Base-by-base conservation (phyloP, 306 rosid species). In the Citrullus mucosospermus region DNA sequence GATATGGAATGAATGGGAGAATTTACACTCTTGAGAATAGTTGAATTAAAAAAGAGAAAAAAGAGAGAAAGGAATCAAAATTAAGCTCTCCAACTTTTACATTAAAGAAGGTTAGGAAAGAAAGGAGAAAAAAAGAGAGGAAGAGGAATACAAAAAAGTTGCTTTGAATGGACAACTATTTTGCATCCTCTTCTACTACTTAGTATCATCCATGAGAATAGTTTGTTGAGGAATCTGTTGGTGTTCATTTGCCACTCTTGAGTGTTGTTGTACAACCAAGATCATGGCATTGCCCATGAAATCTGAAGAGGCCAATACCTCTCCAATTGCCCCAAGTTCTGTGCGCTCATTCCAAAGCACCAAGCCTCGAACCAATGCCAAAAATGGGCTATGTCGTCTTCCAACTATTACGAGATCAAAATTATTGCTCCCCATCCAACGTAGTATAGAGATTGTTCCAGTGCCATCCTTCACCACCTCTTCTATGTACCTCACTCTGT, bases 381-480 rank as follows among this genome's bases (percentile, higher is more conserved):
- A 78, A 6, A 0, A 38, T 3, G 13, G 59, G 14, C 39, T 80
- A 46, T 85, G 86, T 4, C 54, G 76, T 75, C 81, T 80, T 68
- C 88, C 88, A 38, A 79, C 88, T 9, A 82, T 51, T 46, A 82
- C 63, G 4, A 83, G 86, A 38, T 85, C 84, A 2, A 61, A 85
- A 11, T 46, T 74, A 10, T 25, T 73, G 9, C 70, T 53, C 46
- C 59, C 77, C 80, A 80, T 32, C 10, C 84, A 83, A 25, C 82
- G 75, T 16, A 83, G 78, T 57, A 79, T 78, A 10, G 81, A 75
- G 18, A 75, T 41, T 2, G 88, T 83, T 80, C 78, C 86, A 4
- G 59, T 46, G 16, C 84, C 86, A 16, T 83, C 82, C 43, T 17
- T 78, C 59, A 85, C 84, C n/a, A 82, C 76, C 50, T 82, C 82